These are phyloP conservation scores for Echites panduratus DNA, from an alignment of 257 asterid species.

Conservation along the genomic window DNA sequence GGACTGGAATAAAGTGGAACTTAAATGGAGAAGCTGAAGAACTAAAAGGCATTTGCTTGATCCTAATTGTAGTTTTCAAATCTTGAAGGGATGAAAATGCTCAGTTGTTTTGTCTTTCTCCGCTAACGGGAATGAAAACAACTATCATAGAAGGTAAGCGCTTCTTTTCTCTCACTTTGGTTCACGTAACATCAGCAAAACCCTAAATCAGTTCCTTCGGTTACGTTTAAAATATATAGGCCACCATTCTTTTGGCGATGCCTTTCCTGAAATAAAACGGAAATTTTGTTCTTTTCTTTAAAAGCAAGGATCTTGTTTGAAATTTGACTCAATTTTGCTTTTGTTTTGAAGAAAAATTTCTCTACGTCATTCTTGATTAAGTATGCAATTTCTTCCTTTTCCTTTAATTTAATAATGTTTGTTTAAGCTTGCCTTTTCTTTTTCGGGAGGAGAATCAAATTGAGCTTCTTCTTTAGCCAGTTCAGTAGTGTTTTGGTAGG, in stretches of 20 bases:
- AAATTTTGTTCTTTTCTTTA: background rate
- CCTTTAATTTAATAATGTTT: background rate
- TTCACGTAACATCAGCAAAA: constrained; percentile 5
- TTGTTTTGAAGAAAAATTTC: background rate
- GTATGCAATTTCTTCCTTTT: background rate
- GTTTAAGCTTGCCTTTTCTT: background rate
- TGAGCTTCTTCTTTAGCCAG: background rate
- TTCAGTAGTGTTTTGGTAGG: background rate
- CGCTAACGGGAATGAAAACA: background rate
- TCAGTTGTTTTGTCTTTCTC: background rate
- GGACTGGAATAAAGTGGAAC: background rate
- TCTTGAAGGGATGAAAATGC: background rate
- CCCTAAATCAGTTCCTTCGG: background rate
- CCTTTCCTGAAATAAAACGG: background rate
- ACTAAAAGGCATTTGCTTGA: background rate
- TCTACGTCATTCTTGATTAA: background rate
- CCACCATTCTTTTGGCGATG: background rate
- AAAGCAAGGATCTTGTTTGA: constrained; percentile 7
- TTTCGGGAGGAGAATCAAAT: background rate
- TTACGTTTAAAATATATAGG: background rate
- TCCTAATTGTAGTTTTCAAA: background rate
- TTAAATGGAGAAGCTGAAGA: background rate
- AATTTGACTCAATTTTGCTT: background rate
- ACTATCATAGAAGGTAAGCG: background rate
- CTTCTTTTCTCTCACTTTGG: background rate